Evolutionary conservation across 768 basidiomycete genomes (phyloP), one percentile per base, ranked within the genome.

Genomic region (Phylloporus arenicola): DNA sequence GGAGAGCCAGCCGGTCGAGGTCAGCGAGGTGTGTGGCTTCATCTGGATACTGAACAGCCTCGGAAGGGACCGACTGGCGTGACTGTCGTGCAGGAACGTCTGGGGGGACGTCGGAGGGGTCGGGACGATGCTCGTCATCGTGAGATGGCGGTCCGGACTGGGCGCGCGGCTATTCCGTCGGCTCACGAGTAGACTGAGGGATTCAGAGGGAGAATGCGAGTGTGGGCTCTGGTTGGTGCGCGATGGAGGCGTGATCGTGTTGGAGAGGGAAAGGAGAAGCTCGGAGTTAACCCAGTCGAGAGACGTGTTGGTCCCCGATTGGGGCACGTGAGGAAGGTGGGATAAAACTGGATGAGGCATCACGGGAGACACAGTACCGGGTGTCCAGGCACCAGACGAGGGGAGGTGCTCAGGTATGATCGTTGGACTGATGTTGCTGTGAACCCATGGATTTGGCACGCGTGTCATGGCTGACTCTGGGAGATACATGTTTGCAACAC

Each of bases 221-320:
- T 41, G 59, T 47, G 41, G 52, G 29, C 44, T 61, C 35, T 52
- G 47, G 58, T 25, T 57, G 40, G 51, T 34, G 50, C 42, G 57
- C 39, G 43, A 47, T 44, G 43, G 52, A 37, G 69, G 59, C 3
- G 68, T 68, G 1, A 64, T 61, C 14, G 70, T 59, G 20, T 67
- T 65, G 2, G 81, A 75, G 25, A 87, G 71, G 2, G 83, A 85
- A 14, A 85, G 72, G 44, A 93, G 71, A 3, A 95, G 76, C 68
- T 93, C 92, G 6, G 87, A 87, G 65, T 92, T 90, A 50, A 91
- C 80, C 82, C 86, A 90, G 46, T 88, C 84, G 46, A 88, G 73
- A 3, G 81, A 76, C 0, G 76, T 71, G 48, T 68, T 68, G 38
- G 68, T 57, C 45, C 70, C 74, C 19, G 77, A 64, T 14, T 70